Percentiles rank a stretch among this genome's conserved stretches.
Conservation (phyloP, 768 basidiomycete species). For the Lentinula boryana region DNA sequence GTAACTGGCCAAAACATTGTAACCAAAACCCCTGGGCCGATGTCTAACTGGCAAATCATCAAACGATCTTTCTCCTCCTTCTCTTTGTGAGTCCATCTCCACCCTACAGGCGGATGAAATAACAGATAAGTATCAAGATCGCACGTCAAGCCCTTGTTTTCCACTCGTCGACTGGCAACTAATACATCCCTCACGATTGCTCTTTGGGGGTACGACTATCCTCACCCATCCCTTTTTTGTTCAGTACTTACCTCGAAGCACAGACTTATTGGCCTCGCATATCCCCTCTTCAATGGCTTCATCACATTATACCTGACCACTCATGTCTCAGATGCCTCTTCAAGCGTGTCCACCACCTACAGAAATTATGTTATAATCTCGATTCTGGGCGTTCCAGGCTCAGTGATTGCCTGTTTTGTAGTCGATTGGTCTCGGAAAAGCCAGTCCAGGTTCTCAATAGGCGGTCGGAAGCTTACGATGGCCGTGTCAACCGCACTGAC, state of each 20-base stretch:
- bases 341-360: conserved; percentile 27
- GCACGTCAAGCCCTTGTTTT: conserved; percentile 45
- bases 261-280: conserved; percentile 46
- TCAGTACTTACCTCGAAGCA: conserved; percentile 11
- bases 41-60: conserved; percentile 21
- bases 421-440: conserved; percentile 35
- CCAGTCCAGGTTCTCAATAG: conserved; percentile 24
- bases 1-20: conserved; percentile 16
- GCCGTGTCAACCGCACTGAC: conserved; percentile 37
- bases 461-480: conserved; percentile 42
- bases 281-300: conserved; percentile 48
- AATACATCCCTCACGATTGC: conserved; percentile 43
- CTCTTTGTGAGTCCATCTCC: conserved; percentile 28
- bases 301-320: conserved; percentile 41
- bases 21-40: conserved; percentile 17
- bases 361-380: conserved; percentile 47
- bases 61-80: conserved; percentile 28
- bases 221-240: not conserved
- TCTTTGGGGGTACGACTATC: conserved; percentile 38
- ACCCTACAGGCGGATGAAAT: too few species aligned
- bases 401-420: conserved; percentile 36
- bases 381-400: conserved; percentile 40
- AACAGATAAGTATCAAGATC: conserved; percentile 22
- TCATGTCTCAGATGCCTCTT: conserved; percentile 19
- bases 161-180: conserved; percentile 32